Conservation (phyloP, 345 rosid species). For the Erysimum cheiranthoides region DNA sequence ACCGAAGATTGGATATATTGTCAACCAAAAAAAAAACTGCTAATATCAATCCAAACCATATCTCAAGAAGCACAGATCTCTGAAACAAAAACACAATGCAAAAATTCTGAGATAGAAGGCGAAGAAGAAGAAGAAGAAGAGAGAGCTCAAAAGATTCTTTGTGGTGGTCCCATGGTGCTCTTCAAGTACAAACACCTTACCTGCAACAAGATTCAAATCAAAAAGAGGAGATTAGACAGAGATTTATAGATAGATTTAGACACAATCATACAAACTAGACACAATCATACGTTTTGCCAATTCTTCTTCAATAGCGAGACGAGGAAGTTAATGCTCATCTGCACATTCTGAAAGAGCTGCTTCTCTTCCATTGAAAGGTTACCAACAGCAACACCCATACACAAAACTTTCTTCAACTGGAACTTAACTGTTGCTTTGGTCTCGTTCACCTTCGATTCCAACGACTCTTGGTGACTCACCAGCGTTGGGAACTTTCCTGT, state of each 20-base stretch:
- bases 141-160: conserved; percentile 50
- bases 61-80: conserved; percentile 14
- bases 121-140: not conserved
- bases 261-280: conserved; percentile 12
- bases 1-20: conserved; percentile 24
- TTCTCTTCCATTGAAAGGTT: conserved; percentile 71
- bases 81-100: conserved; percentile 33
- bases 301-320: conserved; percentile 75
- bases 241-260: not conserved
- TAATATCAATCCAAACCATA: conserved; percentile 40
- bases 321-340: conserved; percentile 70
- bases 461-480: conserved; percentile 67
- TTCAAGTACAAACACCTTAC: conserved; percentile 70
- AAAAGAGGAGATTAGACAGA: not conserved
- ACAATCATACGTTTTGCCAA: conserved; percentile 63
- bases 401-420: conserved; percentile 70
- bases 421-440: conserved; percentile 70
- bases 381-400: conserved; percentile 82
- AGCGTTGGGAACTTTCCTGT: conserved; percentile 75
- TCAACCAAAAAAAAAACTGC: conserved; percentile 34
- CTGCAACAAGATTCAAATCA: conserved; percentile 35
- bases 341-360: conserved; percentile 77
- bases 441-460: conserved; percentile 69
- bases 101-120: not conserved
- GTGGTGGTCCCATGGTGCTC: conserved; percentile 72